Evolutionary conservation across 106 monocot genomes (phyloP), one percentile per base, ranked within the genome.

Genomic region (Dioscorea alata): DNA sequence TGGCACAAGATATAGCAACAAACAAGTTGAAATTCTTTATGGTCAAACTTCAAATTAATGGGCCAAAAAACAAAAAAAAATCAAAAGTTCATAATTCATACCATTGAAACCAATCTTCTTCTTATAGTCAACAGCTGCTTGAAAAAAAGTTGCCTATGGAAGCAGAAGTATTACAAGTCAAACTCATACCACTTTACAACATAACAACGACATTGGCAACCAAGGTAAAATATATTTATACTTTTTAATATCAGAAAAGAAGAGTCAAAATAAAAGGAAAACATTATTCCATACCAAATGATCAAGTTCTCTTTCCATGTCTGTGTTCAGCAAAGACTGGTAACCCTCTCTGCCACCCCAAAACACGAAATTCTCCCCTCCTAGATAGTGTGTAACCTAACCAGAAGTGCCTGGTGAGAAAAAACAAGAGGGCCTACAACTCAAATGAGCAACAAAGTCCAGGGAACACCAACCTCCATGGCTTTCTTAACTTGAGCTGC

Each of bases 281-380:
- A 59, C 19, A 67, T 31, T 22, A 60, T 23, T 61, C 54, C 53
- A 65, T 83, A 99, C 97, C 87, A 93, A 66, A 77, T 99, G 97
- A 75, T 90, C 83, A 81, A 99, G 85, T 59, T 99, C 97, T 79
- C 84, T 99, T 80, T 93, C 60, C 97, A 99, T 99, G 69, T 99
- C 90, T 12, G 97, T 99, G 75, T 99, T 99, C 66, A 99, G 64
- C 14, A 99, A 89, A 81, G 89, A 79, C 61, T 99, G 97, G 51
- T 99, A 99, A 2, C 97, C 97, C 79, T 99, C 97, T 68, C 97
- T 72, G 6, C 97, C 97, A 75, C 97, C 97, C 97, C 97, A 99
- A 63, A 92, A 93, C 10, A 99, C 97, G 83, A 76, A 99, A 66
- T 99, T 99, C 73, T 99, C 97, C 53, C 97, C 97, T 77, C 92